Percentiles rank a stretch among this genome's conserved stretches.
Conservation (phyloP, 192 early-diverging fungal species). For the Jimgerdemannia flammicorona region DNA sequence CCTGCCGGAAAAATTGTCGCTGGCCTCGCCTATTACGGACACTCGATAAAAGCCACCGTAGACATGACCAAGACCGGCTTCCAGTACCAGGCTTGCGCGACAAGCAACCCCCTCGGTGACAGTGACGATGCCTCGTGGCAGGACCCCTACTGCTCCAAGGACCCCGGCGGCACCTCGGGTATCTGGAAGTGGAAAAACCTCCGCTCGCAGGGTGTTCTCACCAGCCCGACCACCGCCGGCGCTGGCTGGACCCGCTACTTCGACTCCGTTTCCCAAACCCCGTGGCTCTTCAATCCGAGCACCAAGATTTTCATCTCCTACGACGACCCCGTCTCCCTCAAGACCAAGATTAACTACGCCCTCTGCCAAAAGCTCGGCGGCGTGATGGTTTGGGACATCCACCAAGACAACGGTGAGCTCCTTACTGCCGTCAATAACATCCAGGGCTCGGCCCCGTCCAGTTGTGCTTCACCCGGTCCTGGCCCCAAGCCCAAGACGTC, state of each 20-base stretch:
- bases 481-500: not conserved
- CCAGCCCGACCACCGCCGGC: conserved; percentile 39
- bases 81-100: conserved; percentile 35
- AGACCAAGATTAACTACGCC: conserved; percentile 55
- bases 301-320: conserved; percentile 66
- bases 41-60: conserved; percentile 35
- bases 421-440: conserved; percentile 18
- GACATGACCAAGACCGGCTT: conserved; percentile 25
- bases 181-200: conserved; percentile 67
- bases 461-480: not conserved
- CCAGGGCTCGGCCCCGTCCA: conserved; percentile 41
- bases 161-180: conserved; percentile 45
- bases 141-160: conserved; percentile 36
- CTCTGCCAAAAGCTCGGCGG: conserved; percentile 51
- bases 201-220: conserved; percentile 50
- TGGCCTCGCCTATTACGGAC: conserved; percentile 63
- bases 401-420: conserved; percentile 36
- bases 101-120: conserved; percentile 51
- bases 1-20: conserved; percentile 52
- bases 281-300: conserved; percentile 66
- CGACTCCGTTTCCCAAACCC: conserved; percentile 58
- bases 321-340: conserved; percentile 59
- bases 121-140: conserved; percentile 51
- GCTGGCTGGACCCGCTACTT: conserved; percentile 61
- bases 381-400: conserved; percentile 55